These are phyloP conservation scores for Aureobasidium musti DNA, from an alignment of 2,329 filamentous ascomycete genomes.

Conservation along the genomic window DNA sequence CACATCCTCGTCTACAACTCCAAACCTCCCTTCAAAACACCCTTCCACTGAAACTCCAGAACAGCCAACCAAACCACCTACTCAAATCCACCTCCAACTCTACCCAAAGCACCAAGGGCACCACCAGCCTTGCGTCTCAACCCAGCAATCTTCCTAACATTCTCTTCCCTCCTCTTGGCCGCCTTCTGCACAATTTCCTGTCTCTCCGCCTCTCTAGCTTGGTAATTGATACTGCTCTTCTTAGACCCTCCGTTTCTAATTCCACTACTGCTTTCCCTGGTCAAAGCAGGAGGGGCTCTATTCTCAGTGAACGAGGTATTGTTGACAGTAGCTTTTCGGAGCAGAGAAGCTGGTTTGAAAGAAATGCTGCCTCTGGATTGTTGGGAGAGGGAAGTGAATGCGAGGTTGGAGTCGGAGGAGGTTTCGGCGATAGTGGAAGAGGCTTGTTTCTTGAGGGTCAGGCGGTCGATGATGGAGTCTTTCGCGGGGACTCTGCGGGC, in stretches of 20 bases:
- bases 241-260: slow-evolving; percentile 56
- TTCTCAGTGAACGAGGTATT: slow-evolving; percentile 15
- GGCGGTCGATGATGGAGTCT: slow-evolving; percentile 67
- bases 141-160: slow-evolving; percentile 49
- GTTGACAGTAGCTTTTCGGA: slow-evolving; percentile 70
- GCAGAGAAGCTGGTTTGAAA: slow-evolving; percentile 70
- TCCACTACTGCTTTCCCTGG: slow-evolving; percentile 35
- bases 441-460: slow-evolving; percentile 63
- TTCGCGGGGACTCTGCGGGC: slow-evolving; percentile 43
- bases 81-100: slow-evolving; percentile 12
- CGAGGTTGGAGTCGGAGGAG: slow-evolving; percentile 54
- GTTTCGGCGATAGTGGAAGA: slow-evolving; percentile 39
- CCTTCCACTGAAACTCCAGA: background rate
- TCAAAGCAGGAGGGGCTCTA: slow-evolving; percentile 29
- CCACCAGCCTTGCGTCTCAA: slow-evolving; percentile 45
- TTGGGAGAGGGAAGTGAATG: slow-evolving; percentile 12
- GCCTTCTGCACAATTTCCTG: slow-evolving; percentile 53
- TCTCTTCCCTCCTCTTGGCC: slow-evolving; percentile 54
- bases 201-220: slow-evolving; percentile 60
- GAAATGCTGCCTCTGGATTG: slow-evolving; percentile 30
- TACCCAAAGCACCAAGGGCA: slow-evolving; percentile 46
- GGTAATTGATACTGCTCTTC: slow-evolving; percentile 62
- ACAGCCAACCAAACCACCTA: background rate
- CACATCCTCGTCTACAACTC: too few relatives aligned
- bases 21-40: too few relatives aligned